These are phyloP conservation scores for Avena atlantica DNA, from an alignment of 176 grass and related monocot species.

Conservation along the genomic window DNA sequence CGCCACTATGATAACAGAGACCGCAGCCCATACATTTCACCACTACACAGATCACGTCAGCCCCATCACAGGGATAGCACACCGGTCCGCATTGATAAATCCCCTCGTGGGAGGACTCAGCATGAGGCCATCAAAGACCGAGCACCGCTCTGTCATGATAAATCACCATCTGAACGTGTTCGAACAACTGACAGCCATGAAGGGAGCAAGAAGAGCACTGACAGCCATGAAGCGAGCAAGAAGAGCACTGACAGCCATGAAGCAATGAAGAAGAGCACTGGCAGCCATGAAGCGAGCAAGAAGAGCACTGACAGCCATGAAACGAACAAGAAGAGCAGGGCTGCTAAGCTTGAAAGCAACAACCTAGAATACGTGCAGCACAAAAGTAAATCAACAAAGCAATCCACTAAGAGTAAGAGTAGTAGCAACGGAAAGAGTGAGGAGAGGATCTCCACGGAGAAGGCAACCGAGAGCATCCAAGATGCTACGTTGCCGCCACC, in stretches of 20 bases:
- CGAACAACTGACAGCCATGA: conserved; percentile 58
- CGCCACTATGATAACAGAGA: conserved; percentile 62
- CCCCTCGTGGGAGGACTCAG: conserved; percentile 60
- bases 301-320: conserved; percentile 33
- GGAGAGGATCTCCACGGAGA: conserved; percentile 78
- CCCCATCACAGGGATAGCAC: conserved; percentile 67
- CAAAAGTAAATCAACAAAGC: conserved; percentile 70
- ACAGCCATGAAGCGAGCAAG: conserved; percentile 43
- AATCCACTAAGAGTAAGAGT: conserved; percentile 77
- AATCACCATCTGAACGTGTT: conserved; percentile 58
- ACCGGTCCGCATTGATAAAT: conserved; percentile 64
- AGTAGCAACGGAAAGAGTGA: conserved; percentile 59
- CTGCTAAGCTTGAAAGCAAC: conserved; percentile 58
- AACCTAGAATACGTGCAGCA: conserved; percentile 56
- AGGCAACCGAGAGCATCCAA: conserved; percentile 52
- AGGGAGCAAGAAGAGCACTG: conserved; percentile 56
- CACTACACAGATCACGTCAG: conserved; percentile 54
- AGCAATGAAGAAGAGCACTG: conserved; percentile 55
- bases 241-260: conserved; percentile 34
- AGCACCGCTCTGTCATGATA: conserved; percentile 56
- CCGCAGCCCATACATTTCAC: conserved; percentile 62
- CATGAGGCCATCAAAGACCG: conserved; percentile 75
- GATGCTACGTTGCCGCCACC: conserved; percentile 60
- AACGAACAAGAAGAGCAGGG: conserved; percentile 59
- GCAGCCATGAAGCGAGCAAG: conserved; percentile 41